Evolutionary conservation across 2,329 filamentous ascomycete genomes (phyloP), one percentile per base, ranked within the genome.

Genomic region (Fonsecaea monophora): DNA sequence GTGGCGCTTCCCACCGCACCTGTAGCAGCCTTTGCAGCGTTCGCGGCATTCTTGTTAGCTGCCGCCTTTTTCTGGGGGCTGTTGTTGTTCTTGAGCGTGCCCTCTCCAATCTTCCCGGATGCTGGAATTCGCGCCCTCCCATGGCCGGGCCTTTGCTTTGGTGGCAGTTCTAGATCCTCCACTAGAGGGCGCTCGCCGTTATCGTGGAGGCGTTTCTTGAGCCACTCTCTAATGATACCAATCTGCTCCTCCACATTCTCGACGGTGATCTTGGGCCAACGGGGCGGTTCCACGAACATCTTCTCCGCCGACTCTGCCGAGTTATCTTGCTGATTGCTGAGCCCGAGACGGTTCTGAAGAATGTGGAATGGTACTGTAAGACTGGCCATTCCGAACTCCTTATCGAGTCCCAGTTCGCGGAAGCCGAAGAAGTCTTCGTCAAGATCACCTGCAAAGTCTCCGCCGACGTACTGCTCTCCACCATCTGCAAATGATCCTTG

Each of bases 371-470:
- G 95, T 40, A 99, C 95, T 61, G 92, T 94, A 68, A 98, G 87
- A 72, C 91, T 91, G 37, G 94, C 90, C 68, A 95, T 85, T 18
- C 94, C 94, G 76, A 98, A 90, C 77, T 99, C 95, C 73, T 89
- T 90, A 74, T 97, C 93, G 65, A 99, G 85, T 53, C 95, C 95
- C 54, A 99, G 87, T 67, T 96, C 94, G 76, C 93, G 94, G 86
- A 99, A 98, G 34, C 95, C 95, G 75, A 99, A 99, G 86, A 97
- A 99, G 80, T 99, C 95, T 82, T 99, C 95, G 68, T 94, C 94
- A 12, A 99, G 90, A 73, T 99, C 95, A 77, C 97, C 95, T 0
- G 95, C 95, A 77, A 99, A 99, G 78, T 99, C 95, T 68, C 95
- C 95, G 54, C 92, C 92, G 56, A 97, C 89, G 73, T 98, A 99